Evolutionary conservation across 441 rosid genomes (phyloP).

Genomic region (Iberis amara): DNA sequence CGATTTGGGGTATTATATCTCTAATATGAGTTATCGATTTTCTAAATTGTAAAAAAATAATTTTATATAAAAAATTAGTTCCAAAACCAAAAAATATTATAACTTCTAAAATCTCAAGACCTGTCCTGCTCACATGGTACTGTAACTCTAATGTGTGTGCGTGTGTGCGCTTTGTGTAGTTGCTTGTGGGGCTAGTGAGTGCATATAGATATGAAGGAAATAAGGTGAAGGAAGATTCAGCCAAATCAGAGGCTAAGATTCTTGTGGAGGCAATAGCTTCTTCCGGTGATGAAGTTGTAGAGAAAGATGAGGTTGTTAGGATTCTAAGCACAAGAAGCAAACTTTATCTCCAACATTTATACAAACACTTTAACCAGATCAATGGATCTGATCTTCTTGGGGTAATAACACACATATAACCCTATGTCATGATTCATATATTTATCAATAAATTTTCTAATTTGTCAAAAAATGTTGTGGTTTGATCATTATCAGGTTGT

Average conservation of each 20-base stretch:
- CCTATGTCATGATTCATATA: background rate
- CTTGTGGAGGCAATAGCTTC: slow-evolving; percentile 41
- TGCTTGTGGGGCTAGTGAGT: slow-evolving; percentile 78
- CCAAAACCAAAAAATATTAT: too few relatives aligned
- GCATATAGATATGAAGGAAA: slow-evolving; percentile 85
- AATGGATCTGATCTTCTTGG: slow-evolving; percentile 40
- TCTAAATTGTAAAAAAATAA: too few relatives aligned
- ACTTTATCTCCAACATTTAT: slow-evolving; percentile 49
- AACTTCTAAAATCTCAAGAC: too few relatives aligned
- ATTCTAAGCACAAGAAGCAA: slow-evolving; percentile 76
- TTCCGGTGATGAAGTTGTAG: slow-evolving; percentile 34
- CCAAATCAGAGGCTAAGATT: slow-evolving; percentile 58
- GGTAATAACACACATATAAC: slow-evolving; percentile 29
- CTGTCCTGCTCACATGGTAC: too few relatives aligned
- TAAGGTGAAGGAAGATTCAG: slow-evolving; percentile 42
- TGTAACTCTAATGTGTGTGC: too few relatives aligned
- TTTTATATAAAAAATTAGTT: too few relatives aligned
- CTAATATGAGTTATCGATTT: too few relatives aligned
- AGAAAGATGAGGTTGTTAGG: slow-evolving; percentile 59
- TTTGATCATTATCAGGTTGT: slow-evolving; percentile 52
- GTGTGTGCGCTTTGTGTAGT: slow-evolving; percentile 40
- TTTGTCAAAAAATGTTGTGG: slow-evolving; percentile 9
- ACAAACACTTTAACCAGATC: slow-evolving; percentile 44
- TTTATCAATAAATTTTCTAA: background rate
- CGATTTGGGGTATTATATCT: too few relatives aligned